These are phyloP conservation scores for Lentithecium fluviatile DNA, from an alignment of 495 filamentous ascomycete species.

Conservation along the genomic window DNA sequence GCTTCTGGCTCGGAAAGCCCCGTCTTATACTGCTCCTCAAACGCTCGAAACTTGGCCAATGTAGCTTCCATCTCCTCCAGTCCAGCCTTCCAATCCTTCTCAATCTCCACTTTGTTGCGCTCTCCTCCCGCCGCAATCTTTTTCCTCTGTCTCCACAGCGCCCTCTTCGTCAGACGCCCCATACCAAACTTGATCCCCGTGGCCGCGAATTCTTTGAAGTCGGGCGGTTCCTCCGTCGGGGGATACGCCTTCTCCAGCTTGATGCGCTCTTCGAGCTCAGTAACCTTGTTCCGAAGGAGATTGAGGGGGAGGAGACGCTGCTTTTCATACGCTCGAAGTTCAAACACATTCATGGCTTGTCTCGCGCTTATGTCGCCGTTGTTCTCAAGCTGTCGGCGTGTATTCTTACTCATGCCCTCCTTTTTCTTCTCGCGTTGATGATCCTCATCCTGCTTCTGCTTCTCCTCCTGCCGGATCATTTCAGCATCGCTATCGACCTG, in stretches of 20 bases:
- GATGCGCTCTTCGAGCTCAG: slow-evolving; percentile 1
- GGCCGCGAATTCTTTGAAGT: background rate
- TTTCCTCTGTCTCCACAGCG: slow-evolving; percentile 13
- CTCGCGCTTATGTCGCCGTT: too few species aligned
- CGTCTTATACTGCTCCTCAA: background rate
- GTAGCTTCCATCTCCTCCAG: background rate
- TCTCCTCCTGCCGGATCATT: background rate
- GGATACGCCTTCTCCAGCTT: background rate
- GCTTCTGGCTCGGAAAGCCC: background rate
- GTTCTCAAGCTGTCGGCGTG: too few species aligned
- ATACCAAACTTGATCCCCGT: background rate
- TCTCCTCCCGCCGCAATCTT: background rate
- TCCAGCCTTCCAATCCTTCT: background rate
- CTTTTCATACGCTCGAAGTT: background rate
- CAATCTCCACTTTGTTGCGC: background rate
- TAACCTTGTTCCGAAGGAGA: background rate
- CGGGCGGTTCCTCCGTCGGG: background rate
- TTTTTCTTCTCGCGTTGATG: too few species aligned
- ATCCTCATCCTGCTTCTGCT: too few species aligned
- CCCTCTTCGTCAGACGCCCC: background rate
- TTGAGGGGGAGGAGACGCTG: background rate
- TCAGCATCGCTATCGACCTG: background rate
- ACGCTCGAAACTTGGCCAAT: background rate
- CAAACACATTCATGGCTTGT: too few species aligned
- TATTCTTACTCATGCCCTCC: too few species aligned